Conservation (phyloP, 371 early-diverging fungal genomes). For the Mucor velutinosus region DNA sequence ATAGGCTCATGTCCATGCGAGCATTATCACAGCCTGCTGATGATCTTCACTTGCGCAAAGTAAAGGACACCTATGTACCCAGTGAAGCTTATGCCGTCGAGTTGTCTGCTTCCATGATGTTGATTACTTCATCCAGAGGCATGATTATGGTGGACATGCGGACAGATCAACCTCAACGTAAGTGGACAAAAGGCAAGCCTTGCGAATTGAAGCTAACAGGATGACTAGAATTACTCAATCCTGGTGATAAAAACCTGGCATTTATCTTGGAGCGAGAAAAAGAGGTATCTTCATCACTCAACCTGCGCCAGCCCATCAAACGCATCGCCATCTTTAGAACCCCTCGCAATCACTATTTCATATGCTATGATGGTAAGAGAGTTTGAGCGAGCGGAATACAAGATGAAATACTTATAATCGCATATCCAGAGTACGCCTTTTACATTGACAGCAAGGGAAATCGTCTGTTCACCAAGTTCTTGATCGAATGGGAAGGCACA, state of each 20-base stretch:
- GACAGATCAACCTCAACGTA: conserved; percentile 50
- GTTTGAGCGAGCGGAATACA: too few species aligned
- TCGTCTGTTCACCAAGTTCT: conserved; percentile 37
- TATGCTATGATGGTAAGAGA: conserved; percentile 55
- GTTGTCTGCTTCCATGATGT: conserved; percentile 37
- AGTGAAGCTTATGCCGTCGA: conserved; percentile 48
- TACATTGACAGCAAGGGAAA: conserved; percentile 53
- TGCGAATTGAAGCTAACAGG: too few species aligned
- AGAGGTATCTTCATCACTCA: conserved; percentile 31
- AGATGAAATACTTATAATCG: not conserved
- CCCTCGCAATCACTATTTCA: conserved; percentile 40
- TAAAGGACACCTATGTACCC: conserved; percentile 48
- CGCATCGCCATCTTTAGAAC: conserved; percentile 42
- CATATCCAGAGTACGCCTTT: conserved; percentile 47
- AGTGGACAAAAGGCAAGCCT: conserved; percentile 3
- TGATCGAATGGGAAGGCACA: conserved; percentile 53
- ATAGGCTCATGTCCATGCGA: conserved; percentile 1
- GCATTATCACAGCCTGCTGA: not conserved
- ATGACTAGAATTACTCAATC: conserved; percentile 40
- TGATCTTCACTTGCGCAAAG: conserved; percentile 32
- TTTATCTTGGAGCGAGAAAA: conserved; percentile 50
- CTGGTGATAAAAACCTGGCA: conserved; percentile 32
- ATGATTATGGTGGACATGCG: conserved; percentile 47
- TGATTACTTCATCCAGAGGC: conserved; percentile 49
- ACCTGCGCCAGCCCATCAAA: conserved; percentile 38